Conservation (phyloP, 768 basidiomycete species). For the Exidia glandulosa region DNA sequence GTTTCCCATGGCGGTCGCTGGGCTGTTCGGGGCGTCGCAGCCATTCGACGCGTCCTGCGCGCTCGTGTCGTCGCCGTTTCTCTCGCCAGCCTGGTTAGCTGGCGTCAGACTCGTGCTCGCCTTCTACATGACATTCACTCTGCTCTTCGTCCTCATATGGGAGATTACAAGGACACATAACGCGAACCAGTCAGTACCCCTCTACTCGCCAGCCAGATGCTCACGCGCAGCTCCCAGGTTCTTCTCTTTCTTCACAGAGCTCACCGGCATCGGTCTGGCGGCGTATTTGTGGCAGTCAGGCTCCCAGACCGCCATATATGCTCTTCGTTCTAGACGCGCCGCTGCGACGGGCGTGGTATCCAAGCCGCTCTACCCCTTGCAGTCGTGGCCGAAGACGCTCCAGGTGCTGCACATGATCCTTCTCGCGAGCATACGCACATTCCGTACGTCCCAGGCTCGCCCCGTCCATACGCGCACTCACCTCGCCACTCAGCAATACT, state of each 20-base stretch:
- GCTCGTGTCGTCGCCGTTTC: slow-evolving; percentile 39
- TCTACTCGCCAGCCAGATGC: not conserved
- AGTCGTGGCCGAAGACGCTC: slow-evolving; percentile 43
- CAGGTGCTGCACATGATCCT: slow-evolving; percentile 49
- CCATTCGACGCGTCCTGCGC: slow-evolving; percentile 30
- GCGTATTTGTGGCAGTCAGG: slow-evolving; percentile 53
- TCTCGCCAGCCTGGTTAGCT: slow-evolving; percentile 35
- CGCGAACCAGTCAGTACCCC: slow-evolving; percentile 26
- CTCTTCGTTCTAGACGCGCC: slow-evolving; percentile 10
- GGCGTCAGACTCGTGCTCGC: slow-evolving; percentile 37
- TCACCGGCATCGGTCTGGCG: slow-evolving; percentile 49
- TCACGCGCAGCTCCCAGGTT: slow-evolving; percentile 26
- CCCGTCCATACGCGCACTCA: not conserved
- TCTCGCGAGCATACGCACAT: slow-evolving; percentile 38
- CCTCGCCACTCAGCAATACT: slow-evolving; percentile 37
- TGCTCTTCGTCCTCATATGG: slow-evolving; percentile 29
- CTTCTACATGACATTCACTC: slow-evolving; percentile 35
- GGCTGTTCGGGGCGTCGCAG: slow-evolving; percentile 21
- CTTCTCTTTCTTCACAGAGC: slow-evolving; percentile 54
- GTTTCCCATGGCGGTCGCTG: not conserved
- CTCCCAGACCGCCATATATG: slow-evolving; percentile 40
- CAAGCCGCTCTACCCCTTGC: slow-evolving; percentile 38
- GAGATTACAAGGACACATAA: slow-evolving; percentile 16
- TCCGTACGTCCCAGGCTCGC: slow-evolving; percentile 16
- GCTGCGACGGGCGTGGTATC: too few relatives aligned